Conservation (phyloP, 257 asterid species). For the Capsicum baccatum region DNA sequence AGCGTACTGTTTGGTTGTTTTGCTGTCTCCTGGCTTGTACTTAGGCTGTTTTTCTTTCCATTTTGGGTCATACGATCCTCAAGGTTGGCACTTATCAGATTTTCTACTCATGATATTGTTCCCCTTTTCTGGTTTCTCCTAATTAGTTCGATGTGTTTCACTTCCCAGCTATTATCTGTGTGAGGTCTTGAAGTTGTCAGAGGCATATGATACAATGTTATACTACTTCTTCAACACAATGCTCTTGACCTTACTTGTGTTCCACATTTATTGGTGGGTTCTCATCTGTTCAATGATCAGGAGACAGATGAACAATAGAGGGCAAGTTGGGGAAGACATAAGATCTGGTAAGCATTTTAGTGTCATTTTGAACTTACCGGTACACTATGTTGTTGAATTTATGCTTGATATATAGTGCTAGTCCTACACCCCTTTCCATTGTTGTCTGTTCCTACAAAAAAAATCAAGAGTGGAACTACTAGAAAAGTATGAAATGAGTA, state of each 20-base stretch:
- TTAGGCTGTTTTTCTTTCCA: slow-evolving; percentile 87
- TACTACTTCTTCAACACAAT: slow-evolving; percentile 87
- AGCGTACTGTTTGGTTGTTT: slow-evolving; percentile 76
- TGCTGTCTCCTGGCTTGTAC: slow-evolving; percentile 79
- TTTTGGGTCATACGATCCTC: slow-evolving; percentile 58
- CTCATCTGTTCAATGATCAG: slow-evolving; percentile 83
- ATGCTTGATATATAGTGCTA: slow-evolving; percentile 22
- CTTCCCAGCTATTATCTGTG: slow-evolving; percentile 60
- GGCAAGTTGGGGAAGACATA: slow-evolving; percentile 95
- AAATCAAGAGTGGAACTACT: neutral
- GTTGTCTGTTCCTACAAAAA: neutral
- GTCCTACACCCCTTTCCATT: neutral
- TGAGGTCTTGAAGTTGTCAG: slow-evolving; percentile 56
- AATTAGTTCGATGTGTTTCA: slow-evolving; percentile 30
- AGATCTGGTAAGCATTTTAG: slow-evolving; percentile 70
- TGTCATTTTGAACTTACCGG: slow-evolving; percentile 15
- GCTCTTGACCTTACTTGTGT: slow-evolving; percentile 75
- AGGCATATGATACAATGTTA: slow-evolving; percentile 39
- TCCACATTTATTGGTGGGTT: slow-evolving; percentile 96
- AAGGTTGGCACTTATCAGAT: neutral
- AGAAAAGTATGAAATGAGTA: neutral
- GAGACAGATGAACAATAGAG: slow-evolving; percentile 83
- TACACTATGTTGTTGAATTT: slow-evolving; percentile 4
- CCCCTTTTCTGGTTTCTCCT: slow-evolving; percentile 49
- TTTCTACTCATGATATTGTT: neutral